A percentile compares a stretch with the other conserved stretches of the same genome.
Evolutionary conservation across 2,329 filamentous ascomycete genomes (phyloP).

Genomic region (Leptodontidium sp.): DNA sequence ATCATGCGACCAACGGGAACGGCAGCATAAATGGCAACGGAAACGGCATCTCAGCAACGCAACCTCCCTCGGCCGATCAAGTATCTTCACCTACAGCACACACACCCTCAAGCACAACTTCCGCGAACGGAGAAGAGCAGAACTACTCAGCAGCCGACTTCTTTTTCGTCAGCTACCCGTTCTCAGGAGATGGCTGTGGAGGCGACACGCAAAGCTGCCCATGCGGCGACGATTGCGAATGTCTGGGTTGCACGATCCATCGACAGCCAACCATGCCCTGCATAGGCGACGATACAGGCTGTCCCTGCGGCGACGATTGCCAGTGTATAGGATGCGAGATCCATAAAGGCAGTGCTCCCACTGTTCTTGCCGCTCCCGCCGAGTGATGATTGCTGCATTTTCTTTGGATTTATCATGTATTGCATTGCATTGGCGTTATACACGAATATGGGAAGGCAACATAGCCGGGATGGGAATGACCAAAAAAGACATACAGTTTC

Average conservation of each 20-base stretch:
- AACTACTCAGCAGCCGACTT: slow-evolving; percentile 58
- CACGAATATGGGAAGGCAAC: background rate
- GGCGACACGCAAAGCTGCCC: slow-evolving; percentile 61
- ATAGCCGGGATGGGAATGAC: background rate
- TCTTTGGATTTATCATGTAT: background rate
- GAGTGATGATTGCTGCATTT: background rate
- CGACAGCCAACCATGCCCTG: slow-evolving; percentile 43
- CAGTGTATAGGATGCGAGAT: slow-evolving; percentile 65
- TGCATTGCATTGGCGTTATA: background rate
- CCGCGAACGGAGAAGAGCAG: slow-evolving; percentile 56
- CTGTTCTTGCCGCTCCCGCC: background rate
- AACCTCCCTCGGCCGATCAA: slow-evolving; percentile 26
- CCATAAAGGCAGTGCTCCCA: slow-evolving; percentile 46
- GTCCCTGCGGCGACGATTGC: slow-evolving; percentile 66
- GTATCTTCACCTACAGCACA: slow-evolving; percentile 41
- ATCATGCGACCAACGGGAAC: slow-evolving; percentile 26
- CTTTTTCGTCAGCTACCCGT: slow-evolving; percentile 66
- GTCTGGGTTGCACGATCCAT: slow-evolving; percentile 65
- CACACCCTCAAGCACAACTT: slow-evolving; percentile 43
- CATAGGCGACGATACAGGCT: slow-evolving; percentile 56
- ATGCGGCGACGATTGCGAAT: slow-evolving; percentile 67
- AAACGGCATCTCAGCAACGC: slow-evolving; percentile 25
- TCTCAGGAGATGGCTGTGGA: slow-evolving; percentile 54
- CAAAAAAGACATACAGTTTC: too few relatives aligned
- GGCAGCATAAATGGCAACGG: slow-evolving; percentile 30